These are phyloP conservation scores for Penicillium egyptiacum DNA, from an alignment of 495 filamentous ascomycete genomes.

Conservation along the genomic window DNA sequence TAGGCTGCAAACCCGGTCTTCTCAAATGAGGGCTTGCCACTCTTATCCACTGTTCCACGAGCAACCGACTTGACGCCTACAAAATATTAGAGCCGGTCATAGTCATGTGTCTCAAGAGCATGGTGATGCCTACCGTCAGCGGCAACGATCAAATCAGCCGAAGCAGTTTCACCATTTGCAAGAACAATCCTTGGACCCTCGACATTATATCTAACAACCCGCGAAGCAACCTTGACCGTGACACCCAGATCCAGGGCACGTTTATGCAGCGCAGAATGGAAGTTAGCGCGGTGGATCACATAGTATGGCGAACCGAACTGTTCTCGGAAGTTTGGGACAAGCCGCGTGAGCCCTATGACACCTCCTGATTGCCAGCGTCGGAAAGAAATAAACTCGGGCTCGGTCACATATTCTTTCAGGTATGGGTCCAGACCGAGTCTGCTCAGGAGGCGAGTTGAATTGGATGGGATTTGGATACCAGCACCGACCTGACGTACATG, in stretches of 20 bases:
- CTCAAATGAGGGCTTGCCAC: constrained; percentile 17
- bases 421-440: constrained; percentile 39
- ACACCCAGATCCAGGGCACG: constrained; percentile 37
- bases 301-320: constrained; percentile 41
- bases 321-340: constrained; percentile 39
- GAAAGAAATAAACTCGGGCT: constrained; percentile 39
- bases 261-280: constrained; percentile 35
- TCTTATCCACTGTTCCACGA: constrained; percentile 26
- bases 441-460: constrained; percentile 48
- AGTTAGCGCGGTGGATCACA: constrained; percentile 47
- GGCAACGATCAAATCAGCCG: constrained; percentile 44
- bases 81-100: neutral
- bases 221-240: constrained; percentile 22
- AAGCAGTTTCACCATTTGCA: constrained; percentile 9
- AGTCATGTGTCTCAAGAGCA: neutral
- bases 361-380: constrained; percentile 45
- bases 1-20: constrained; percentile 42
- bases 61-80: constrained; percentile 40
- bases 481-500: constrained; percentile 47
- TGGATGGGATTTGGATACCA: constrained; percentile 59
- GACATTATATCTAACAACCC: constrained; percentile 27
- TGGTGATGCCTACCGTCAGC: constrained; percentile 38
- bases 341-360: constrained; percentile 37
- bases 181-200: constrained; percentile 23
- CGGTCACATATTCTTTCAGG: constrained; percentile 30